These are phyloP conservation scores for Penicillium vulpinum DNA, from an alignment of 2,329 filamentous ascomycete species.

Conservation along the genomic window DNA sequence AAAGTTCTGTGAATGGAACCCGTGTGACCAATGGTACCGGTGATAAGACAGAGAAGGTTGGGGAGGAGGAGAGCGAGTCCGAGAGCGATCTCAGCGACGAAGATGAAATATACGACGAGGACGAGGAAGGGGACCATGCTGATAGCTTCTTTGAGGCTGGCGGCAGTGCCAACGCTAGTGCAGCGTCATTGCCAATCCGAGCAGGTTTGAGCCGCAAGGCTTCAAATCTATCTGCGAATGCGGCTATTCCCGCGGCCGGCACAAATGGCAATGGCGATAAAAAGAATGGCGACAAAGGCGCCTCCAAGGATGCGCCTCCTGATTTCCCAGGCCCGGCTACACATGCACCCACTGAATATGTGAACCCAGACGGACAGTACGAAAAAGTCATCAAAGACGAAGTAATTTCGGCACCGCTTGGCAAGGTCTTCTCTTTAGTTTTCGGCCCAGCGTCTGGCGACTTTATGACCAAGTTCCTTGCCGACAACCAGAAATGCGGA, in stretches of 20 bases:
- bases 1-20: conserved; percentile 88
- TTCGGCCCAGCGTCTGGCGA: conserved; percentile 77
- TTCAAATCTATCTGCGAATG: conserved; percentile 54
- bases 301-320: conserved; percentile 33
- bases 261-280: conserved; percentile 34
- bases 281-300: conserved; percentile 53
- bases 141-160: conserved; percentile 63
- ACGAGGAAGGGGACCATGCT: conserved; percentile 53
- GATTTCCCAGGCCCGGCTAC: conserved; percentile 84
- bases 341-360: conserved; percentile 83
- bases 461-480: conserved; percentile 85
- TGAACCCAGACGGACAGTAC: conserved; percentile 75
- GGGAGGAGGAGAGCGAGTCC: conserved; percentile 66
- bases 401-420: conserved; percentile 78
- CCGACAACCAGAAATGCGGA: conserved; percentile 81
- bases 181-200: conserved; percentile 50
- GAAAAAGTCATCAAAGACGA: conserved; percentile 86
- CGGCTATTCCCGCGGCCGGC: conserved; percentile 40
- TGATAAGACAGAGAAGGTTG: conserved; percentile 82
- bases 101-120: conserved; percentile 59
- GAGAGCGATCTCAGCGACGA: conserved; percentile 76
- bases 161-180: conserved; percentile 57
- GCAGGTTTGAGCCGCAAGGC: conserved; percentile 65
- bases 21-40: conserved; percentile 76
- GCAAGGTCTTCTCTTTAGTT: conserved; percentile 84